Evolutionary conservation across 2,329 filamentous ascomycete genomes (phyloP).

Genomic region (Ophiostoma sp.): DNA sequence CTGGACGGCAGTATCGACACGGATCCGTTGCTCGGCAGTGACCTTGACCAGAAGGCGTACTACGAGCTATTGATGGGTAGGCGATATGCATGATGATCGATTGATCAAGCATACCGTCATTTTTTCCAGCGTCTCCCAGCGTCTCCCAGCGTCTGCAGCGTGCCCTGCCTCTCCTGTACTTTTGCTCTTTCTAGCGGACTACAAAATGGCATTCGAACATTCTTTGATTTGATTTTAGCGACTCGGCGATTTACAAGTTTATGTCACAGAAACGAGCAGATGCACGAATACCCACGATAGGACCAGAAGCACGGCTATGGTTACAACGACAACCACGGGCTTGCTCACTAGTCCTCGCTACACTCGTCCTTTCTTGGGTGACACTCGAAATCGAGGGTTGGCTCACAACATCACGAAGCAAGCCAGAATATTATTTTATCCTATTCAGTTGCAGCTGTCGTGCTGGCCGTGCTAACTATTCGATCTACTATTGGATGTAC

Average conservation of each 20-base stretch:
- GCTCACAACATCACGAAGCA: no score
- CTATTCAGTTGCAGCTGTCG: no score
- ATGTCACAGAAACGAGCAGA: neutral
- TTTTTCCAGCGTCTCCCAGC: neutral
- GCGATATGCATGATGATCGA: conserved; percentile 22
- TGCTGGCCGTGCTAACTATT: no score
- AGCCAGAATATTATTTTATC: no score
- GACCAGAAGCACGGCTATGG: neutral
- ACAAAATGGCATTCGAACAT: neutral
- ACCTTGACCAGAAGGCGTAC: conserved; percentile 37
- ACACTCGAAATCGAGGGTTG: no score
- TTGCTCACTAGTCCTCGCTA: no score
- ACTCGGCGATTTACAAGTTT: neutral
- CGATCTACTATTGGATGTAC: neutral
- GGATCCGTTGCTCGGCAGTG: conserved; percentile 33
- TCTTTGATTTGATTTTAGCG: neutral
- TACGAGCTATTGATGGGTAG: conserved; percentile 38
- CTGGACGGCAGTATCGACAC: conserved; percentile 30
- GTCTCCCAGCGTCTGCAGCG: neutral
- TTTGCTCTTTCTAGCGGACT: neutral
- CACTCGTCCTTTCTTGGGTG: no score
- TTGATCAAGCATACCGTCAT: neutral
- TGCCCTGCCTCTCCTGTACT: neutral
- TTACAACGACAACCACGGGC: no score
- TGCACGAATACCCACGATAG: neutral